Percentiles rank a stretch among this genome's conserved stretches.
Conservation (phyloP, 208 protist species). For the Leishmania martiniquensis region DNA sequence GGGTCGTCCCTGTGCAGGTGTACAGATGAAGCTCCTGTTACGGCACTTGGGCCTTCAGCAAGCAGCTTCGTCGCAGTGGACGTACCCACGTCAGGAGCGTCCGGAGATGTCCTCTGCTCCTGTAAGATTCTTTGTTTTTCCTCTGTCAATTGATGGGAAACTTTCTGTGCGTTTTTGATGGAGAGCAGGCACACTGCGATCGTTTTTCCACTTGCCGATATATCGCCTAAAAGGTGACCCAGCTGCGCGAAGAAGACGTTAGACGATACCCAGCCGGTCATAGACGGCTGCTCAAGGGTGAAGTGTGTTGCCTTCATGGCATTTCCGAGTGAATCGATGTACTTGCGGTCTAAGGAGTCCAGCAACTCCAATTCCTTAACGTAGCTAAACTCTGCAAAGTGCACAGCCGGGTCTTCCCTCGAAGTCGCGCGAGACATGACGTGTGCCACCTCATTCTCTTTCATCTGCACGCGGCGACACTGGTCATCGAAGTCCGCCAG, state of each 20-base stretch:
- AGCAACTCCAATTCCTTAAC: slow-evolving; percentile 29
- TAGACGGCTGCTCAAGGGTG: slow-evolving; percentile 69
- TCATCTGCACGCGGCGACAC: slow-evolving; percentile 50
- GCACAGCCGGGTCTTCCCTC: slow-evolving; percentile 17
- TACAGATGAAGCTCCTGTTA: background rate
- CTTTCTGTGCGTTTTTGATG: slow-evolving; percentile 63
- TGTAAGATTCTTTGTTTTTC: slow-evolving; percentile 42
- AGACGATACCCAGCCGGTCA: slow-evolving; percentile 65
- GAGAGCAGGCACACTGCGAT: slow-evolving; percentile 35
- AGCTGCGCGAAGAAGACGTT: slow-evolving; percentile 79
- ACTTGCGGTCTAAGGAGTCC: slow-evolving; percentile 29
- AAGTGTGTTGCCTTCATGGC: slow-evolving; percentile 56
- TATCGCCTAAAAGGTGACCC: slow-evolving; percentile 42
- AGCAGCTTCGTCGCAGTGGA: background rate
- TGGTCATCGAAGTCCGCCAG: slow-evolving; percentile 61
- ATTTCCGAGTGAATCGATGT: slow-evolving; percentile 40
- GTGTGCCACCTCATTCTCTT: slow-evolving; percentile 21
- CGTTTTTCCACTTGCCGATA: slow-evolving; percentile 13
- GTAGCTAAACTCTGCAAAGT: slow-evolving; percentile 34
- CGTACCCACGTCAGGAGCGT: background rate
- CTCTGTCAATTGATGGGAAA: slow-evolving; percentile 56
- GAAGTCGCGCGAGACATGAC: slow-evolving; percentile 7
- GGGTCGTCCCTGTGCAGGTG: background rate
- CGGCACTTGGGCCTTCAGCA: background rate
- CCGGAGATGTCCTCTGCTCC: slow-evolving; percentile 1